Base-by-base conservation (phyloP, 495 filamentous ascomycete species). In the Penicillium cinerascens region DNA sequence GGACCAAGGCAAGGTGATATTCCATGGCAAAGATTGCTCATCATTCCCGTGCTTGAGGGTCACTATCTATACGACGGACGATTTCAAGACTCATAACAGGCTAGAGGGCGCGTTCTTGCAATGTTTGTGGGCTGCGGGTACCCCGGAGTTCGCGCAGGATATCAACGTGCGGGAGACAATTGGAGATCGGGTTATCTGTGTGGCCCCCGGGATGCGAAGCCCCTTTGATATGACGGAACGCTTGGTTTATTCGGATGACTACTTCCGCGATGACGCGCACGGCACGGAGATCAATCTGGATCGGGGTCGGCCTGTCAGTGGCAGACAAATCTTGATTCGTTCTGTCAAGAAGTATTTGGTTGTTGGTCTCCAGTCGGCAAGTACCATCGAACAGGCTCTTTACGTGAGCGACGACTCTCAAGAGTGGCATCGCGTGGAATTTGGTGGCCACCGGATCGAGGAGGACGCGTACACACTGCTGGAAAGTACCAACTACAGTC, bases 401-500 rank as follows among this genome's bases (percentile, higher is more conserved):
- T 98, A 84, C 57, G 78, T 86, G 27, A 89, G 87, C 11, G 82
- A 87, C 57, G 91, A 98, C 64, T 82, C 89, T 23, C 72, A 77
- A 26, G 85, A 77, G 23, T 98, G 93, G 93, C 87, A 96, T 63
- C 84, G 89, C n/a, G 93, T 92, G 43, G 79, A 92, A 55, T 97
- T 98, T 68, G 86, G 86, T 26, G 81, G 82, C 26, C 88, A 92
- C 64, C 85, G 83, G 39, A 66, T 98, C 21, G 81, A 87, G 58
- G 80, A 97, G 65, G 82, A 93, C 60, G 90, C 89, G 13, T 98
- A 97, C 64, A 98, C 93, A 1, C 77, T 97, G 20, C 77, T 98
- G 25, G 92, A 97, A 71, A 92, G 89, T 55, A 97, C 93, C 16
- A 89, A 95, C 57, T 96, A 97, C 75, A 96, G 92, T 72, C 89